phyloP scores from a whole-genome alignment of 2,329 filamentous ascomycete genomes.

The Penicillium sp. region DNA sequence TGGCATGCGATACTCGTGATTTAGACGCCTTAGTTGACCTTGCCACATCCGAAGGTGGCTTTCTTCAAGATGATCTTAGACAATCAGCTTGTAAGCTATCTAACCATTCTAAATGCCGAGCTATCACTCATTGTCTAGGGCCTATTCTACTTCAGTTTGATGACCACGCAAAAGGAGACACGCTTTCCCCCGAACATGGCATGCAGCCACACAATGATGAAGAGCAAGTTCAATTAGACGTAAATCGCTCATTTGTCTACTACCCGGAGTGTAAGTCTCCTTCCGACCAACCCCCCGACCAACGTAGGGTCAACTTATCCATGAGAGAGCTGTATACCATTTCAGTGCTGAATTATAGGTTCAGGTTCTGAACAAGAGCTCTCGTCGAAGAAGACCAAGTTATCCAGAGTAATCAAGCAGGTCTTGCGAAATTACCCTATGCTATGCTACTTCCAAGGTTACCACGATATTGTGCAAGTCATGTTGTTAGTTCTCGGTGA shows the following conservation, averaged over 20 bases:
- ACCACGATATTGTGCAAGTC: conserved; percentile 97
- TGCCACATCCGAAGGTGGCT: conserved; percentile 68
- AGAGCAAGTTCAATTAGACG: conserved; percentile 87
- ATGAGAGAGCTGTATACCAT: no score
- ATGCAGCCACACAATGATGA: conserved; percentile 83
- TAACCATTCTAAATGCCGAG: not conserved
- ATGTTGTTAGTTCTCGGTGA: conserved; percentile 82
- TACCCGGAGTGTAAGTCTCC: conserved; percentile 75
- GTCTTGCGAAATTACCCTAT: conserved; percentile 80
- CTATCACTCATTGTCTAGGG: conserved; percentile 43
- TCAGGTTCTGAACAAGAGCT: conserved; percentile 74
- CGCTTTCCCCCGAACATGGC: conserved; percentile 57
- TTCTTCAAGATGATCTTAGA: conserved; percentile 71
- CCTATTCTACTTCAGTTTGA: conserved; percentile 55
- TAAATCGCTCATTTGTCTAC: conserved; percentile 95
- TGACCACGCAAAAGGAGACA: conserved; percentile 17
- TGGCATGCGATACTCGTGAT: conserved; percentile 65
- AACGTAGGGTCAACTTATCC: not conserved
- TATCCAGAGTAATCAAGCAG: conserved; percentile 79
- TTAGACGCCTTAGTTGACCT: conserved; percentile 61
- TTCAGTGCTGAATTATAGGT: conserved; percentile 4
- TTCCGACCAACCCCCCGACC: not conserved
- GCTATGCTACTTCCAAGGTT: conserved; percentile 96
- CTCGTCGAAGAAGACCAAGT: conserved; percentile 71
- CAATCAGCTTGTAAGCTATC: conserved; percentile 73